phyloP scores from a whole-genome alignment of 2,329 filamentous ascomycete genomes.

The Cyclaneusma minus region DNA sequence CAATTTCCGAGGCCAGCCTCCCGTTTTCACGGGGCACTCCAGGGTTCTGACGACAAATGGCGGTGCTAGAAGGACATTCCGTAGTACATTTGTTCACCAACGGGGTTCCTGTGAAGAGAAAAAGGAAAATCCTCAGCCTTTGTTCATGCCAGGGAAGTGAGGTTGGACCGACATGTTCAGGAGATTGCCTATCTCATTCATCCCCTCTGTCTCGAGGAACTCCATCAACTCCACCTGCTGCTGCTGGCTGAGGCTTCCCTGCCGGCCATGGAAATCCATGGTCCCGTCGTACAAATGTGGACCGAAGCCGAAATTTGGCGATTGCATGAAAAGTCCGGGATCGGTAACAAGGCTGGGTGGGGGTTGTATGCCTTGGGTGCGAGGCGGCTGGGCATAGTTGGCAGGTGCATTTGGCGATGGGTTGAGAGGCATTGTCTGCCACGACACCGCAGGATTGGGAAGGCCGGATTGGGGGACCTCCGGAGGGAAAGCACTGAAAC shows the following conservation, averaged over 20 bases:
- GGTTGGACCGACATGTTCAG: constrained; percentile 26
- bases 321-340: no score
- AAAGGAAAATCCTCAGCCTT: no score
- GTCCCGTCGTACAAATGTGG: constrained; percentile 21
- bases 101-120: no score
- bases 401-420: not conserved
- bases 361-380: not conserved
- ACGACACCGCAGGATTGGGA: not conserved
- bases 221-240: constrained; percentile 77
- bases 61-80: no score
- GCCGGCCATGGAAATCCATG: constrained; percentile 33
- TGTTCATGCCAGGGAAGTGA: no score
- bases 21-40: no score
- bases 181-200: constrained; percentile 45
- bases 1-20: no score
- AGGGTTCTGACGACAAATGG: no score
- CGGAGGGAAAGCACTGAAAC: constrained; percentile 50
- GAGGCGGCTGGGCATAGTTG: not conserved
- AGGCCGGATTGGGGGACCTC: constrained; percentile 21
- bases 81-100: no score
- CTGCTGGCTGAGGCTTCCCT: constrained; percentile 59
- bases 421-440: not conserved
- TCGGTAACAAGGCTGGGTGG: not conserved
- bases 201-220: constrained; percentile 54
- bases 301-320: constrained; percentile 11